Evolutionary conservation across 306 rosid genomes (phyloP), one percentile per base, ranked within the genome.

Genomic region (Malus domestica): DNA sequence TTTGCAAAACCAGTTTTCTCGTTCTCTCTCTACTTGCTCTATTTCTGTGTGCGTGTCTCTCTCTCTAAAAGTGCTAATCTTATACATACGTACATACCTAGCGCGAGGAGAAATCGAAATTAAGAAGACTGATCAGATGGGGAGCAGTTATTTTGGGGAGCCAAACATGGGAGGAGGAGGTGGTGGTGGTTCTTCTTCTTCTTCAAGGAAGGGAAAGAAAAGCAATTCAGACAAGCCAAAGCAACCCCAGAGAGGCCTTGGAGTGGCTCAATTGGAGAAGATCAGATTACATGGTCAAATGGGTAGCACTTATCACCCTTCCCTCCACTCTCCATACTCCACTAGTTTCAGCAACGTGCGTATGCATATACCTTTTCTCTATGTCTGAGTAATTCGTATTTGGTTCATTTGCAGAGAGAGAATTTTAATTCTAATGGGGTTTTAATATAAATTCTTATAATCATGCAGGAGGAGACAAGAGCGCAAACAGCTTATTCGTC

Each of bases 231-330:
- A 92, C 14, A 96, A 96, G 80, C 98, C 99, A 32, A 96, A 93
- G 76, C 99, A 89, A 80, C 99, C 99, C 2, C 99, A 96, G 83
- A 90, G 99, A 89, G 99, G 99, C 54, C 86, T 96, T 68, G 99
- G 99, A 14, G 98, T 96, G 76, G 99, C 99, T 85, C 99, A 96
- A 76, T 87, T 96, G 69, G 99, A 96, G 89, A 96, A 93, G 86
- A 96, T 96, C 86, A 92, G 99, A 88, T 86, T 96, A 85, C 98
- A 93, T 85, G 96, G 93, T 49, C 91, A 92, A 86, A 82, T 93
- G 74, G 86, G 85, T 1, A 84, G 71, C 79, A 66, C 75, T 71
- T 81, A 75, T 33, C 90, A 68, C 6, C 69, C 83, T 76, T 81
- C 86, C 79, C 88, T 72, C 25, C 91, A 83, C 15, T 81, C 87